Conservation (phyloP, 2,329 filamentous ascomycete genomes). For the Ophiosphaerella herpotricha region DNA sequence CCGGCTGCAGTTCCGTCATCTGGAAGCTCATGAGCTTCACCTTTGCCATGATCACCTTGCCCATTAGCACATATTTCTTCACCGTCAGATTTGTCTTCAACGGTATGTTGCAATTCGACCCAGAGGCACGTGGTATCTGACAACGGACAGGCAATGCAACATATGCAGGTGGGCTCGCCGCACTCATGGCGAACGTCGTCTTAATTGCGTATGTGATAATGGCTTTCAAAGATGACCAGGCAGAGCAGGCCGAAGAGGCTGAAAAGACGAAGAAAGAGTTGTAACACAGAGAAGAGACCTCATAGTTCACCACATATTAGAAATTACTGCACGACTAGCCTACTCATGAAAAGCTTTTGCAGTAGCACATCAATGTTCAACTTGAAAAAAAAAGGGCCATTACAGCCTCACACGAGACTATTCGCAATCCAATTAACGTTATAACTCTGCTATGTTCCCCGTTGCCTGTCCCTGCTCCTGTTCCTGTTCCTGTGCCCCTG, state of each 20-base stretch:
- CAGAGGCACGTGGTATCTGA: background rate
- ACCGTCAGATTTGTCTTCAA: constrained; percentile 76
- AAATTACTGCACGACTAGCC: constrained; percentile 29
- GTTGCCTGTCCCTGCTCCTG: constrained; percentile 4
- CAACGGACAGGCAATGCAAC: constrained; percentile 75
- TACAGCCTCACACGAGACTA: background rate
- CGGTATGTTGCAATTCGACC: constrained; percentile 57
- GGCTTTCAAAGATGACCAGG: constrained; percentile 83
- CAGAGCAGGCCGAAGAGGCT: constrained; percentile 53
- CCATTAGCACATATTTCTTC: constrained; percentile 87
- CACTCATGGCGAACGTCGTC: constrained; percentile 88
- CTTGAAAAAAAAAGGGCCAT: background rate
- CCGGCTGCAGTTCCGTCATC: constrained; percentile 71
- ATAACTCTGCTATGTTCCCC: constrained; percentile 17
- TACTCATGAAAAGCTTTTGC: constrained; percentile 1
- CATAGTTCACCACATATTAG: constrained; percentile 23
- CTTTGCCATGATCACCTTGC: constrained; percentile 83
- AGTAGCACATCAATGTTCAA: constrained; percentile 12
- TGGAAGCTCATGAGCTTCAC: constrained; percentile 89
- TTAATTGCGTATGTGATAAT: constrained; percentile 89
- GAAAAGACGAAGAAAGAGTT: constrained; percentile 47
- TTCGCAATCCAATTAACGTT: constrained; percentile 1
- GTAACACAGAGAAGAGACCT: constrained; percentile 12
- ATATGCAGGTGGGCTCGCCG: constrained; percentile 81
- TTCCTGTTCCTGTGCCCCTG: background rate